Base-by-base conservation (phyloP, 202 grass and related monocot species). In the Setaria italica region DNA sequence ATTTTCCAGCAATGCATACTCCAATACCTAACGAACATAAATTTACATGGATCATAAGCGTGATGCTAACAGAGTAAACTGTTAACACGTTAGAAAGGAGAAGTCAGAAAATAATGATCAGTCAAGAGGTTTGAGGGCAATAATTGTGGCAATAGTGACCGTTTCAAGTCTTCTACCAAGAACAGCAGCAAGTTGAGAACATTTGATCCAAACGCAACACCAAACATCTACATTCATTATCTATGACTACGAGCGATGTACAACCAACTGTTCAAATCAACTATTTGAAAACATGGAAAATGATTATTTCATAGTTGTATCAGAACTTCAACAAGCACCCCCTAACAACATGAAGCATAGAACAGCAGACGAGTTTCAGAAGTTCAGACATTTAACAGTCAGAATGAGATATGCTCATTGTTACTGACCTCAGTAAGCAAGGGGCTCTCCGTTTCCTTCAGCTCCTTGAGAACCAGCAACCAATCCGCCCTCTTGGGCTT, bases 401-500 rank as follows among this genome's bases (percentile, higher is more conserved):
- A 79, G 46, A 56, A 17, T 9, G 34, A 2, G 70, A 49, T 53
- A 87, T 56, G 57, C 51, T 2, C 66, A 68, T 29, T 64, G 5
- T 4, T 45, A 88, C 92, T 70, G 11, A 95, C 93, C 88, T 90
- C 82, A 14, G 86, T 62, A 34, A 85, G 74, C 72, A 92, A 79
- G 17, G 82, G 79, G 82, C 73, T 87, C 5, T 86, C 82, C 80
- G 88, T 84, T 12, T 21, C 84, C 62, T 90, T 86, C 25, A 90
- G 73, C 78, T 95, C 90, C 86, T 88, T 95, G n/a, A 95, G 65
- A 56, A 90, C 82, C 30, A 87, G 87, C 74, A 95, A 41, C 90
- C 92, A 95, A 77, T 95, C 92, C 9, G 85, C 82, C 70, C 92
- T 92, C 81, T 62, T 80, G 6, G 92, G 90, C 37, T 67, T 88